Conservation (phyloP, 805 yeast genomes). For the Jamesozyma jinghongensis region DNA sequence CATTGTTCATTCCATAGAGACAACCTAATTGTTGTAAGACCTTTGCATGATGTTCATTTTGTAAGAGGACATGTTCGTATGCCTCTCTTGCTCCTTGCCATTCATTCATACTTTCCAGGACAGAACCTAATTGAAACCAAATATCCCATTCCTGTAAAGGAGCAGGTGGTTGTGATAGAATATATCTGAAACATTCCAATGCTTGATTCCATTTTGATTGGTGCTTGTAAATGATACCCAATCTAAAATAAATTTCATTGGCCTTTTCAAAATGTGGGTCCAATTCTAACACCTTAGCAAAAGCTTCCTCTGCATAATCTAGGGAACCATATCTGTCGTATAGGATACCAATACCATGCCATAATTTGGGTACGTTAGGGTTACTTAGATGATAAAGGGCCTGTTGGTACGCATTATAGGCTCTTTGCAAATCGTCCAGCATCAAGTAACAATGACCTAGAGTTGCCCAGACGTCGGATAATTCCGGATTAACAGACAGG, state of each 20-base stretch:
- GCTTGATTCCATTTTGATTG: constrained; percentile 82
- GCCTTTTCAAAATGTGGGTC: constrained; percentile 96
- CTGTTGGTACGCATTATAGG: constrained; percentile 93
- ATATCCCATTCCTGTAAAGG: constrained; percentile 95
- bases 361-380: constrained; percentile 90
- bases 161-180: constrained; percentile 82
- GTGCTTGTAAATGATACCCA: constrained; percentile 94
- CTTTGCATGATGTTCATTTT: constrained; percentile 90
- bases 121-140: constrained; percentile 97
- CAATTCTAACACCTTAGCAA: constrained; percentile 88
- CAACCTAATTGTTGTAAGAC: constrained; percentile 95
- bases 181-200: constrained; percentile 89
- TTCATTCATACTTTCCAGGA: constrained; percentile 86
- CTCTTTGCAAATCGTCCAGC: constrained; percentile 93
- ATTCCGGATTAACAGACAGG: constrained; percentile 67
- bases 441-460: constrained; percentile 93
- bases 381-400: constrained; percentile 85
- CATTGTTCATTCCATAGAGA: constrained; percentile 59
- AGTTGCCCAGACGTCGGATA: constrained; percentile 96
- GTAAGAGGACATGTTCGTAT: constrained; percentile 81
- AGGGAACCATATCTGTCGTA: constrained; percentile 93
- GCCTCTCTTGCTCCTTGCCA: constrained; percentile 91
- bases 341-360: constrained; percentile 98
- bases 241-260: constrained; percentile 88
- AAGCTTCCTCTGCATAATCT: constrained; percentile 98